phyloP scores from a whole-genome alignment of 768 basidiomycete genomes.

The Tulasnella sp. region DNA sequence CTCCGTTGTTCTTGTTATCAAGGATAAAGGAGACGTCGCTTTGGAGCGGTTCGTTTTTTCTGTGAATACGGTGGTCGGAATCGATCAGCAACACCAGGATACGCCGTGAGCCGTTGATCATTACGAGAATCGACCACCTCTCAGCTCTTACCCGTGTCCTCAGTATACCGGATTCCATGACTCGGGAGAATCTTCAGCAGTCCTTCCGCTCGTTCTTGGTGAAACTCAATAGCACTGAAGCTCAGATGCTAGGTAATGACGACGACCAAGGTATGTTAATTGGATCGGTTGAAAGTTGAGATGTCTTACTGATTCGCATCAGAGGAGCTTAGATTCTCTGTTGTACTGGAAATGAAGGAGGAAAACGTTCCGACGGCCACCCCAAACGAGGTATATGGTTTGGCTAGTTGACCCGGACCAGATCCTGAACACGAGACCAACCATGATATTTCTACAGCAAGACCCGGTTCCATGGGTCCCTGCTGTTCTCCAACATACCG shows the following conservation, averaged over 20 bases:
- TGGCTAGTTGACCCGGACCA: neutral
- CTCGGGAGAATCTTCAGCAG: conserved; percentile 57
- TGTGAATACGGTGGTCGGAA: conserved; percentile 72
- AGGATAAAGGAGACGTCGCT: conserved; percentile 70
- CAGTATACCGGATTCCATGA: conserved; percentile 71
- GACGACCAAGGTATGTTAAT: neutral
- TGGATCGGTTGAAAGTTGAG: too few relatives aligned
- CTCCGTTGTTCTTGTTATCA: conserved; percentile 80
- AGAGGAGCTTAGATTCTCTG: conserved; percentile 76
- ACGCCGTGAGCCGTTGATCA: conserved; percentile 47
- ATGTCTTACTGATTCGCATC: conserved; percentile 41
- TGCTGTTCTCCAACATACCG: conserved; percentile 65
- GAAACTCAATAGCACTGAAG: conserved; percentile 74
- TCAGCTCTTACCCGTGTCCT: neutral
- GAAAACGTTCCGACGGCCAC: conserved; percentile 54
- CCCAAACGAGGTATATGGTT: conserved; percentile 42
- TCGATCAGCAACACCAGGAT: conserved; percentile 67
- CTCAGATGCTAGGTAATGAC: conserved; percentile 50
- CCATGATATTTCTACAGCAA: conserved; percentile 38
- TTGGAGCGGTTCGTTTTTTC: conserved; percentile 91
- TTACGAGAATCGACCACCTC: neutral
- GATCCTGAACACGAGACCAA: neutral
- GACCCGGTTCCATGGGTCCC: conserved; percentile 80
- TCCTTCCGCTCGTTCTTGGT: conserved; percentile 80
- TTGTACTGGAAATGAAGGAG: conserved; percentile 77